Evolutionary conservation across 1,284 basidiomycete species (phyloP).

Genomic region (Flammula alnicola): DNA sequence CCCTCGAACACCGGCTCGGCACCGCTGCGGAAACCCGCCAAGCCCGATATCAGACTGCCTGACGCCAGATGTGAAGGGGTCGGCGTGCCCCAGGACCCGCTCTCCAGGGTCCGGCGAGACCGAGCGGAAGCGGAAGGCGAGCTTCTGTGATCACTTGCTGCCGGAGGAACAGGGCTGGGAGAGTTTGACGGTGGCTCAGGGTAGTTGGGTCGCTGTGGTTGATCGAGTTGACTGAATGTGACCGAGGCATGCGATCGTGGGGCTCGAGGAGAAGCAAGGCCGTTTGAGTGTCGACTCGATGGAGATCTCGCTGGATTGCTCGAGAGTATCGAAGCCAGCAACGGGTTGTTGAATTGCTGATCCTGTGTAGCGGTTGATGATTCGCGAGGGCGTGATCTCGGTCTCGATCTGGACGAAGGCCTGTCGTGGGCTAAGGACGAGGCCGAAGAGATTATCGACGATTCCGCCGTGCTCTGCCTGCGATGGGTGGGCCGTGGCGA

Average conservation of each 20-base stretch:
- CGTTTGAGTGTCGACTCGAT: slow-evolving; percentile 4
- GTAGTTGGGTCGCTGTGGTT: too few species aligned
- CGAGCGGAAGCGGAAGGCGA: slow-evolving; percentile 15
- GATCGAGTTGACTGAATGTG: too few species aligned
- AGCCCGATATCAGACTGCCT: slow-evolving; percentile 22
- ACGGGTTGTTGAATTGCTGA: slow-evolving; percentile 13
- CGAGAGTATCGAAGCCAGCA: slow-evolving; percentile 17
- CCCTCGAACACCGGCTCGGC: slow-evolving; percentile 6
- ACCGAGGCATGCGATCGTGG: too few species aligned
- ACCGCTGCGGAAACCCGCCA: slow-evolving; percentile 12
- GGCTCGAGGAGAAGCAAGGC: slow-evolving; percentile 10
- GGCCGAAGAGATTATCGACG: slow-evolving; percentile 21
- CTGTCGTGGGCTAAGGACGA: slow-evolving; percentile 1
- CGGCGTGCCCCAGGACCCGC: slow-evolving; percentile 22
- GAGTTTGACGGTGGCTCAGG: slow-evolving; percentile 4
- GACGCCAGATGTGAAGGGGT: slow-evolving; percentile 17
- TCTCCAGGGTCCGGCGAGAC: slow-evolving; percentile 12
- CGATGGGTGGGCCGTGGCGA: slow-evolving; percentile 11
- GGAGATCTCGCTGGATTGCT: slow-evolving; percentile 1
- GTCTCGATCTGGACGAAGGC: slow-evolving; percentile 13
- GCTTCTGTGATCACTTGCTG: neutral
- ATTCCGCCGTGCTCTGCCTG: slow-evolving; percentile 13
- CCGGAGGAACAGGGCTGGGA: neutral
- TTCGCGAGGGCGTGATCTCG: slow-evolving; percentile 10
- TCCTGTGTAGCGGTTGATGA: slow-evolving; percentile 5